Conservation (phyloP, 1,284 basidiomycete species). For the Puccinia horiana region DNA sequence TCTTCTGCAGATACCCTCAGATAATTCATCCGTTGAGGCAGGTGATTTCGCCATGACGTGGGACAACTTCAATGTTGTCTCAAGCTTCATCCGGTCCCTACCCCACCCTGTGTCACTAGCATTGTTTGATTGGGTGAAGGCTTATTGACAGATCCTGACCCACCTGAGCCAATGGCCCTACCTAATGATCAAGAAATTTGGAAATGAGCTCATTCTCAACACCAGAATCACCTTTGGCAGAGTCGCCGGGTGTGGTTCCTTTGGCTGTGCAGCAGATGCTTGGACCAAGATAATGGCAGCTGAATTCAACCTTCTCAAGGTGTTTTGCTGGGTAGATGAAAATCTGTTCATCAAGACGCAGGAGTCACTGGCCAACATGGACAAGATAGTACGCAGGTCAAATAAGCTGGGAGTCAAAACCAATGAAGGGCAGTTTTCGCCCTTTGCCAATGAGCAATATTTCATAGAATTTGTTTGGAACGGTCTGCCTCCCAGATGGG, state of each 20-base stretch:
- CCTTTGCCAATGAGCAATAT: not conserved
- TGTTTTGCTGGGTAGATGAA: conserved; percentile 16
- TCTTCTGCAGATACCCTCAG: not conserved
- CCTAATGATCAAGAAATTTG: not conserved
- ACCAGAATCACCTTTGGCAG: not conserved
- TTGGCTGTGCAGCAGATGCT: not conserved
- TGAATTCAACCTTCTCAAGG: not conserved
- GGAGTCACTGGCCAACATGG: not conserved
- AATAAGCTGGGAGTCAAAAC: not conserved
- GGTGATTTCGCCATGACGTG: not conserved
- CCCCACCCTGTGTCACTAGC: not conserved
- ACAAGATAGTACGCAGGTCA: not conserved
- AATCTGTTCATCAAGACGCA: not conserved
- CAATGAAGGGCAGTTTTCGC: not conserved
- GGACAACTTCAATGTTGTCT: not conserved
- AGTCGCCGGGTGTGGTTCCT: not conserved
- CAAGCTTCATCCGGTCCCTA: not conserved
- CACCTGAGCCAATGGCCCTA: not conserved
- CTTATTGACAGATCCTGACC: not conserved
- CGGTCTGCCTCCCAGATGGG: not conserved
- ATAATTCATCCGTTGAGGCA: not conserved
- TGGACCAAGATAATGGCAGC: not conserved
- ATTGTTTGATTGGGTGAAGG: not conserved
- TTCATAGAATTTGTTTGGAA: conserved; percentile 15
- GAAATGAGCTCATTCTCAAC: not conserved